A percentile compares a stretch with the other conserved stretches of the same genome.
Conservation (phyloP, 345 rosid genomes). For the Combretum micranthum region DNA sequence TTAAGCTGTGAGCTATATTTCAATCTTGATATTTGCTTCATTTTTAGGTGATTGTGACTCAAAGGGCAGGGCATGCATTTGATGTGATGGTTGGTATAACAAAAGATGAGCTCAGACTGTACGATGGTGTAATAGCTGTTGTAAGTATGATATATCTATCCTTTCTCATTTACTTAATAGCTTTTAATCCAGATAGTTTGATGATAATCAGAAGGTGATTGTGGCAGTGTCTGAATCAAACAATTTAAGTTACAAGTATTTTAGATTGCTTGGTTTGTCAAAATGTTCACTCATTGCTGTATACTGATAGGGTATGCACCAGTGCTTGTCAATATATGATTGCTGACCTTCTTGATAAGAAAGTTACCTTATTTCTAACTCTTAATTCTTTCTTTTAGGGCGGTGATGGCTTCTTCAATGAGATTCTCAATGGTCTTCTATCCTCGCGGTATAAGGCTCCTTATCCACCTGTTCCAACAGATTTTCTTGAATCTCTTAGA, state of each 20-base stretch:
- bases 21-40: conserved; percentile 7
- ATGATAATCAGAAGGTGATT: no score
- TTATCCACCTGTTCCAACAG: conserved; percentile 68
- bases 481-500: conserved; percentile 33
- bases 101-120: conserved; percentile 51
- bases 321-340: no score
- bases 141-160: conserved; percentile 38
- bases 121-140: conserved; percentile 80
- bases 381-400: conserved; percentile 45
- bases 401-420: conserved; percentile 97
- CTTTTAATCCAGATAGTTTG: background rate
- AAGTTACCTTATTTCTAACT: conserved; percentile 5
- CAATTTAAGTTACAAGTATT: no score
- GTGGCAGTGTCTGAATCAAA: no score
- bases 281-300: no score
- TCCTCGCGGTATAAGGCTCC: conserved; percentile 72
- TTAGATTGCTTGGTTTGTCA: no score
- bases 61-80: conserved; percentile 84
- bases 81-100: conserved; percentile 57
- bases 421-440: conserved; percentile 82
- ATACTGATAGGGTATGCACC: no score
- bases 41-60: conserved; percentile 67
- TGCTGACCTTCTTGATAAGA: background rate
- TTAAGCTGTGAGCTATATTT: background rate
- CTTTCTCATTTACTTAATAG: background rate